phyloP scores from a whole-genome alignment of 306 rosid genomes.

The Delonix regia region DNA sequence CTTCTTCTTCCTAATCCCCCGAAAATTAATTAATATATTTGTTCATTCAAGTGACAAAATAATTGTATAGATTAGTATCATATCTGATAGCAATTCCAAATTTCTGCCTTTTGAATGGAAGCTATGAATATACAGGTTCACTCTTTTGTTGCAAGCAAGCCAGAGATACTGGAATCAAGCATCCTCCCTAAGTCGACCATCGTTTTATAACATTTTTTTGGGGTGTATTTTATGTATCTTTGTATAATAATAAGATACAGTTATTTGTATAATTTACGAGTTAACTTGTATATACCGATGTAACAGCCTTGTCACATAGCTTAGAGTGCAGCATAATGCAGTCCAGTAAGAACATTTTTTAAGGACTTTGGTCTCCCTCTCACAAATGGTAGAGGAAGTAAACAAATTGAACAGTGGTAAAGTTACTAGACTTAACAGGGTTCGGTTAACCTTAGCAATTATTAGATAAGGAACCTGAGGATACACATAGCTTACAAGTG shows the following conservation, averaged over 20 bases:
- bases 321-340: slow-evolving; percentile 29
- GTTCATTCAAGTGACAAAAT: slow-evolving; percentile 42
- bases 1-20: slow-evolving; percentile 47
- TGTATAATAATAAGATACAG: not conserved
- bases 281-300: not conserved
- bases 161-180: slow-evolving; percentile 25
- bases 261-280: not conserved
- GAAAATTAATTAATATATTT: slow-evolving; percentile 32
- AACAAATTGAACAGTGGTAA: slow-evolving; percentile 38
- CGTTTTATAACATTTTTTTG: not conserved
- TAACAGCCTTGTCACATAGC: not conserved
- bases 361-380: slow-evolving; percentile 36
- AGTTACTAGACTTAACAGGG: slow-evolving; percentile 1
- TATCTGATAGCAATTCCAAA: slow-evolving; percentile 33
- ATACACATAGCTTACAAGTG: slow-evolving; percentile 52
- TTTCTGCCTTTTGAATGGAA: not conserved
- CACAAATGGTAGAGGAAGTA: slow-evolving; percentile 28
- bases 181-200: slow-evolving; percentile 18
- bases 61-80: slow-evolving; percentile 51
- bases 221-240: not conserved
- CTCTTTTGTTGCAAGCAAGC: slow-evolving; percentile 22
- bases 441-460: slow-evolving; percentile 46
- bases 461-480: slow-evolving; percentile 49
- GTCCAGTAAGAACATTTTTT: slow-evolving; percentile 31
- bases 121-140: slow-evolving; percentile 20